Evolutionary conservation across 2,329 filamentous ascomycete genomes (phyloP), one percentile per base, ranked within the genome.

Genomic region (Paecilomyces dactylethromorphus): DNA sequence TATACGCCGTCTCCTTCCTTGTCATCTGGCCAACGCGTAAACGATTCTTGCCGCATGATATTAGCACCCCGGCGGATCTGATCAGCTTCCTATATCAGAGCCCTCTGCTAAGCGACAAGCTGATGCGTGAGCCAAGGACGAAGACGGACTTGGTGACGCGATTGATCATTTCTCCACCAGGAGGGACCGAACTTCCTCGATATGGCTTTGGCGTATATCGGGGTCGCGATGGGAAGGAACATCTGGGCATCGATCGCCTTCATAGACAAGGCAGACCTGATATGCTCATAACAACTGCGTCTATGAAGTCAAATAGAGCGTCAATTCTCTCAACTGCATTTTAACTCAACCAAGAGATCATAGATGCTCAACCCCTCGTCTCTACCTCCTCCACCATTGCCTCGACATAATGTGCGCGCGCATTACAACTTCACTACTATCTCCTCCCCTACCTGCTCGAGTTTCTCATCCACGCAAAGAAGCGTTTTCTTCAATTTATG

Each of bases 41-140:
- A 50, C 78, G 81, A 45, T 84, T 87, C 50, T 82, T 96, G 1
- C 91, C 91, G 0, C 91, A 95, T 69, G 81, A 82, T 4, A 86
- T 90, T 49, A 84, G 82, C 60, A 90, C 84, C 53, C 80, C 95
- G 18, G 89, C 89, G 1, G 91, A 92, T 70, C 80, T 92, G 22
- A 82, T 95, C 65, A 88, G 86, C 68, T 92, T 93, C 70, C 79
- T 93, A 50, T 86, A 90, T 60, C 87, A 87, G 64, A 87, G 87
- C 51, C 87, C 88, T 24, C 78, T 95, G 18, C 78, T 90, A 1
- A 79, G 83, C 4, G 92, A 96, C 68, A 81, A 86, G 10, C 84
- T 88, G 0, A 93, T 97, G 70, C 82, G 86, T 55, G 83, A 86
- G 39, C 84, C 88, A 2, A 79, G 81, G 29, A 86, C 81, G n/a